A percentile compares a stretch with the other conserved stretches of the same genome.
These are phyloP conservation scores for Solanum tarapatanum DNA, from an alignment of 257 asterid species.

Conservation along the genomic window DNA sequence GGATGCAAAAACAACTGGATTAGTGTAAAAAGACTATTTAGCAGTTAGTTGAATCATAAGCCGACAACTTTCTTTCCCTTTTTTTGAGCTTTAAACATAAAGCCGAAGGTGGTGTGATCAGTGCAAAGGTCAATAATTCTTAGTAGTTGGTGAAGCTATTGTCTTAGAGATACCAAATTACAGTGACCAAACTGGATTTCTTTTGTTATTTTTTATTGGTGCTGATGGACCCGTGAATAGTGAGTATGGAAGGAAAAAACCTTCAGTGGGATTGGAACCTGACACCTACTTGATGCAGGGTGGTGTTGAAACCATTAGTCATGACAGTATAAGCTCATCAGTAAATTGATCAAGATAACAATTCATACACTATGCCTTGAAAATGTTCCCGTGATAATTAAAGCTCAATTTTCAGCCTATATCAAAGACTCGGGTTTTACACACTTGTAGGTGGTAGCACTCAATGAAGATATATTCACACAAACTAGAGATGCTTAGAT, in stretches of 20 bases:
- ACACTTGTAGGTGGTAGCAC: background rate
- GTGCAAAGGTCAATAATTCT: background rate
- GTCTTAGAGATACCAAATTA: background rate
- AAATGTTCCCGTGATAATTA: background rate
- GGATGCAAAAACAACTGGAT: background rate
- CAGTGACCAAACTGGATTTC: background rate
- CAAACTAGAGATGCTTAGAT: background rate
- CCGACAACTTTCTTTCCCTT: background rate
- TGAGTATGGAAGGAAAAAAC: background rate
- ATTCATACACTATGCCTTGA: background rate
- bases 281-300: background rate
- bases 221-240: background rate
- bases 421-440: background rate
- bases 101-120: background rate
- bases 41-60: background rate
- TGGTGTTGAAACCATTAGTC: background rate
- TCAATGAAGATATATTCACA: background rate
- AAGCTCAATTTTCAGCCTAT: background rate
- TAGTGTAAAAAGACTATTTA: background rate
- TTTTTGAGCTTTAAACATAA: background rate
- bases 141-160: background rate
- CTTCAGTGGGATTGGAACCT: background rate
- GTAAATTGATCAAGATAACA: background rate
- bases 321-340: background rate
- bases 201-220: background rate